These are phyloP conservation scores for Podospora pseudoanserina DNA, from an alignment of 495 filamentous ascomycete species.

Conservation along the genomic window DNA sequence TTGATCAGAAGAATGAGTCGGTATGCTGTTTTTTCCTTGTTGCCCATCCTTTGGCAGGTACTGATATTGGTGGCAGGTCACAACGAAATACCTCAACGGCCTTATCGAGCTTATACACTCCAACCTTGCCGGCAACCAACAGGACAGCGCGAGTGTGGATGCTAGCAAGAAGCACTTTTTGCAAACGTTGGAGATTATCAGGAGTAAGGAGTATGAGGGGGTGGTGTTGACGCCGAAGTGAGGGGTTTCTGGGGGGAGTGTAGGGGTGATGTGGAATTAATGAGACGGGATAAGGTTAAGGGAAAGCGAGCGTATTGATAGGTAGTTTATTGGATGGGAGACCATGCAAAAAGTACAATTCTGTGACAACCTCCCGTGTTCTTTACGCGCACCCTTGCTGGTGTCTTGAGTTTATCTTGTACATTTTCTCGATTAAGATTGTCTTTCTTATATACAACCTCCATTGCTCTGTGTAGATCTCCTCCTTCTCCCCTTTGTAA, in stretches of 20 bases:
- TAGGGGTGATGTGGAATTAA: constrained; percentile 15
- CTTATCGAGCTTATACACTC: constrained; percentile 98
- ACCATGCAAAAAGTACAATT: too few relatives aligned
- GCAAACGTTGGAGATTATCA: constrained; percentile 89
- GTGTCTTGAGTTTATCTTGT: neutral
- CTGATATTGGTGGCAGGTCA: constrained; percentile 55
- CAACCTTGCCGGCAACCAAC: constrained; percentile 75
- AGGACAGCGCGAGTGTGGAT: constrained; percentile 76
- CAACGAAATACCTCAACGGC: constrained; percentile 95
- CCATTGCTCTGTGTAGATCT: neutral
- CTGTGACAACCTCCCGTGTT: too few relatives aligned
- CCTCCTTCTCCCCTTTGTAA: neutral
- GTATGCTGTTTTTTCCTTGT: constrained; percentile 44
- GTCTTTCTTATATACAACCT: neutral
- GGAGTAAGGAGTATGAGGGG: constrained; percentile 86
- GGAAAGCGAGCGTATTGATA: neutral
- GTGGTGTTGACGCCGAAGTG: constrained; percentile 73
- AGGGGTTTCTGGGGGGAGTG: constrained; percentile 3
- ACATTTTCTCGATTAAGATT: neutral
- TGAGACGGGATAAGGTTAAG: constrained; percentile 20
- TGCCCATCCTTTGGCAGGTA: neutral
- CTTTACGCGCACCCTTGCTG: too few relatives aligned
- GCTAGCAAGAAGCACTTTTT: constrained; percentile 87
- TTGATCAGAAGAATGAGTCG: constrained; percentile 97
- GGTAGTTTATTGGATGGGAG: too few relatives aligned